Percentiles rank a stretch among this genome's conserved stretches.
These are phyloP conservation scores for Cyclotella distinguenda DNA, from an alignment of 108 stramenopile species.

Conservation along the genomic window DNA sequence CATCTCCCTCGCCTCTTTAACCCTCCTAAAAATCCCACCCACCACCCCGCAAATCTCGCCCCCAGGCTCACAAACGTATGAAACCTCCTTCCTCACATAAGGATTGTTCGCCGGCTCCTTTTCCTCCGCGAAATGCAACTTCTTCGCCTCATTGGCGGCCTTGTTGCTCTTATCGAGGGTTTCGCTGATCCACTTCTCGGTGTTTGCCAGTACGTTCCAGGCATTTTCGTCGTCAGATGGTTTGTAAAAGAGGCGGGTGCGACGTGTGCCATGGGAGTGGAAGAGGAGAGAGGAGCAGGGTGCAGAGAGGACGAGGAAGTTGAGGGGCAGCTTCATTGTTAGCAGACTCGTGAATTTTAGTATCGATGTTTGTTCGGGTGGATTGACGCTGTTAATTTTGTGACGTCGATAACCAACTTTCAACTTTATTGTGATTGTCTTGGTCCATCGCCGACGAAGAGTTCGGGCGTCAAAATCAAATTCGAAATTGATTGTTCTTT, in stretches of 20 bases:
- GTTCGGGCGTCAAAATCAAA: not conserved
- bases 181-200: constrained; percentile 74
- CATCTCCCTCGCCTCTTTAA: constrained; percentile 73
- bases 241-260: constrained; percentile 3
- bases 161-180: constrained; percentile 54
- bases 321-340: constrained; percentile 15
- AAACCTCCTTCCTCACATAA: constrained; percentile 74
- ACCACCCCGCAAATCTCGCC: constrained; percentile 52
- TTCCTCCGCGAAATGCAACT: constrained; percentile 31
- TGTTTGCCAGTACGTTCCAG: constrained; percentile 70
- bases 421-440: too few relatives aligned
- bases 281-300: constrained; percentile 8
- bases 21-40: constrained; percentile 68
- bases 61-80: constrained; percentile 71
- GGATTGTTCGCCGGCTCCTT: constrained; percentile 51
- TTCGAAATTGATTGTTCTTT: not conserved
- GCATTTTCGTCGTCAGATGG: constrained; percentile 43
- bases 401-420: too few relatives aligned
- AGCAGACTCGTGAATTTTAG: not conserved
- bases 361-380: not conserved
- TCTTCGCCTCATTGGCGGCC: constrained; percentile 15
- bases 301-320: constrained; percentile 11
- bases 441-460: too few relatives aligned
- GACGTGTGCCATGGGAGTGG: not conserved
- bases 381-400: not conserved